A percentile compares a stretch with the other conserved stretches of the same genome.
These are phyloP conservation scores for Arabis hirsuta DNA, from an alignment of 345 rosid genomes.

Conservation along the genomic window DNA sequence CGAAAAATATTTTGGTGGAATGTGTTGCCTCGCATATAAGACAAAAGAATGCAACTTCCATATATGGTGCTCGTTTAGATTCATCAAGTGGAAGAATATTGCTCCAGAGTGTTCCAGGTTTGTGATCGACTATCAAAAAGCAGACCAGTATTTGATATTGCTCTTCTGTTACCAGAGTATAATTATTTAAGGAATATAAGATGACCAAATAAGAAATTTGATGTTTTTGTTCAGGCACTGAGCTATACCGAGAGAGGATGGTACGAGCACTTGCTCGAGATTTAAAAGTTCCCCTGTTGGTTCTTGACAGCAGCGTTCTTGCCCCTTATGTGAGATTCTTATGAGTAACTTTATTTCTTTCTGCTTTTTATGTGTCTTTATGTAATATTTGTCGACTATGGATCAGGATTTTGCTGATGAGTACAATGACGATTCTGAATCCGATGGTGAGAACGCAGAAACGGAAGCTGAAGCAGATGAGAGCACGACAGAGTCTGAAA, in stretches of 20 bases:
- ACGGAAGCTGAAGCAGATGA: slow-evolving; percentile 63
- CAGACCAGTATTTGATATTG: slow-evolving; percentile 24
- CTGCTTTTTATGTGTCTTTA: not conserved
- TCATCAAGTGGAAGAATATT: slow-evolving; percentile 92
- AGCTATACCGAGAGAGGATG: slow-evolving; percentile 89
- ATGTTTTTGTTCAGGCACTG: slow-evolving; percentile 67
- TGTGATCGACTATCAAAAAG: slow-evolving; percentile 18
- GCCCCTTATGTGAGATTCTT: slow-evolving; percentile 89
- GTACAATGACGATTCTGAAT: slow-evolving; percentile 61
- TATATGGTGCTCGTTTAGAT: slow-evolving; percentile 74
- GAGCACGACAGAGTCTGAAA: slow-evolving; percentile 76
- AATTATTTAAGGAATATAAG: slow-evolving; percentile 1
- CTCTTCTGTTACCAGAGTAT: slow-evolving; percentile 4
- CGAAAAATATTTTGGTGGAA: slow-evolving; percentile 79
- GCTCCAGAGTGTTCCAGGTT: slow-evolving; percentile 94
- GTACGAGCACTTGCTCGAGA: slow-evolving; percentile 92
- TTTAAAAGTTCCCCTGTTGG: slow-evolving; percentile 78
- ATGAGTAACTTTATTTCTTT: slow-evolving; percentile 20
- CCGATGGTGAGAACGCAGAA: slow-evolving; percentile 69
- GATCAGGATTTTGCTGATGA: slow-evolving; percentile 83
- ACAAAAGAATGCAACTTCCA: slow-evolving; percentile 57
- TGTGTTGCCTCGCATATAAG: slow-evolving; percentile 85
- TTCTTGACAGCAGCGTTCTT: slow-evolving; percentile 89
- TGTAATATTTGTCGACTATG: slow-evolving; percentile 34
- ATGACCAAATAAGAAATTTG: slow-evolving; percentile 17